Evolutionary conservation across 495 filamentous ascomycete genomes (phyloP).

Genomic region (Parathielavia appendiculata): DNA sequence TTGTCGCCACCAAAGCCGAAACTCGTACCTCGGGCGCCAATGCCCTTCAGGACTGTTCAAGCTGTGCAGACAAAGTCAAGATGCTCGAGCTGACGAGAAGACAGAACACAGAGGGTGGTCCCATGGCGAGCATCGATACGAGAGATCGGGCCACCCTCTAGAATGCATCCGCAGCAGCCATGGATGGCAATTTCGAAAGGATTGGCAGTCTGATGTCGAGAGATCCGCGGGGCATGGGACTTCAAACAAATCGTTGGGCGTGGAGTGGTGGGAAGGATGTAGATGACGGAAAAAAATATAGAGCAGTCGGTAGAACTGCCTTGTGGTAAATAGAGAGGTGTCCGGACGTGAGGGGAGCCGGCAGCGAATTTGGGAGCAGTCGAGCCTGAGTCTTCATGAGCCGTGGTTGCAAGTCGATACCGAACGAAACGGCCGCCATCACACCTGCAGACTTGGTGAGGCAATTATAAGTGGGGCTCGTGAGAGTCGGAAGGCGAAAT

Average conservation of each 20-base stretch:
- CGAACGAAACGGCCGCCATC: not conserved
- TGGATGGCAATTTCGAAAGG: constrained; percentile 26
- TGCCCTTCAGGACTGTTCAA: not conserved
- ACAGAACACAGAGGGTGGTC: constrained; percentile 44
- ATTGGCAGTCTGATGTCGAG: constrained; percentile 12
- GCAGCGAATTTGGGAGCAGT: too few relatives aligned
- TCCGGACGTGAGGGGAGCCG: constrained; percentile 25
- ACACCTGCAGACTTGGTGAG: constrained; percentile 2
- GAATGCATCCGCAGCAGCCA: constrained; percentile 44
- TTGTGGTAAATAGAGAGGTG: not conserved
- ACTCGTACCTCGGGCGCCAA: not conserved
- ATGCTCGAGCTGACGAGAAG: constrained; percentile 22
- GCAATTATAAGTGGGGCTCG: constrained; percentile 24
- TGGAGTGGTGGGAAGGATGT: not conserved
- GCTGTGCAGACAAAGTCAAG: not conserved
- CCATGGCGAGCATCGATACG: constrained; percentile 42
- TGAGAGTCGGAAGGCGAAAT: constrained; percentile 13
- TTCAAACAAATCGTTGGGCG: not conserved
- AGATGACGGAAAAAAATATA: not conserved
- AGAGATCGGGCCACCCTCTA: constrained; percentile 48
- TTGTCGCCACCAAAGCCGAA: not conserved
- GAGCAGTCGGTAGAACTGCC: not conserved
- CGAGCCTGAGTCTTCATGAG: not conserved
- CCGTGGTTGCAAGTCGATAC: not conserved
- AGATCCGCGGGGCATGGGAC: constrained; percentile 22